These are phyloP conservation scores for Fusarium burgessii DNA, from an alignment of 2,329 filamentous ascomycete genomes.

Conservation along the genomic window DNA sequence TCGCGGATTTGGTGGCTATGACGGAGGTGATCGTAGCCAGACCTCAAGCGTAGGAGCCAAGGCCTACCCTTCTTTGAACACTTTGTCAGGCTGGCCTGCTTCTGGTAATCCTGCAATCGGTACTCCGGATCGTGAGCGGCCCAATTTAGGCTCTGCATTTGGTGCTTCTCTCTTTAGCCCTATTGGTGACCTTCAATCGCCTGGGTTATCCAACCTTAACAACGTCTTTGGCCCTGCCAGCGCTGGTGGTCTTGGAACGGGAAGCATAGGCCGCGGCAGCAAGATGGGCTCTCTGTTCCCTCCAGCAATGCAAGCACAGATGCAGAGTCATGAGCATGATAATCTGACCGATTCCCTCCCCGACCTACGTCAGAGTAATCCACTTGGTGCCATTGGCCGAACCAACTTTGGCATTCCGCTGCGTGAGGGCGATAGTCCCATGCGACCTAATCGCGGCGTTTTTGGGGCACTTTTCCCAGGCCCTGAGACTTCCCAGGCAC, in stretches of 20 bases:
- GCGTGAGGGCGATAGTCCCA: constrained; percentile 70
- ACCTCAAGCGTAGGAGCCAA: constrained; percentile 89
- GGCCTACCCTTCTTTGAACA: constrained; percentile 72
- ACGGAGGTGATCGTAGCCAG: constrained; percentile 90
- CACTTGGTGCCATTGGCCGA: constrained; percentile 76
- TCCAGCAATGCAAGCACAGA: constrained; percentile 88
- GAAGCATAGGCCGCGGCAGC: constrained; percentile 79
- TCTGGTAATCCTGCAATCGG: constrained; percentile 68
- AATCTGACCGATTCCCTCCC: constrained; percentile 67
- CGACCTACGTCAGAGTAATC: constrained; percentile 71
- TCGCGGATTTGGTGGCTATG: constrained; percentile 66
- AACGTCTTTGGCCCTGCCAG: constrained; percentile 76
- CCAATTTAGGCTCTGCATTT: constrained; percentile 70
- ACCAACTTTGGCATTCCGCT: constrained; percentile 65
- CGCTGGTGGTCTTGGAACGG: constrained; percentile 66
- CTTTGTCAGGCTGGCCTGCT: constrained; percentile 72
- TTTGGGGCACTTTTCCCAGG: constrained; percentile 68
- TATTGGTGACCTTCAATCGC: constrained; percentile 82
- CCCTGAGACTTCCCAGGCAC: constrained; percentile 50
- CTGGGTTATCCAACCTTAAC: constrained; percentile 74
- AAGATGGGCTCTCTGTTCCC: constrained; percentile 92
- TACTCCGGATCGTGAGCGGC: constrained; percentile 75
- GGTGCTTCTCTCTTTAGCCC: constrained; percentile 85
- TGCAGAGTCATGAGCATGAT: constrained; percentile 79
- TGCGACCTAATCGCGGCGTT: constrained; percentile 65